These are phyloP conservation scores for Lagenaria siceraria DNA, from an alignment of 306 rosid genomes.

Conservation along the genomic window DNA sequence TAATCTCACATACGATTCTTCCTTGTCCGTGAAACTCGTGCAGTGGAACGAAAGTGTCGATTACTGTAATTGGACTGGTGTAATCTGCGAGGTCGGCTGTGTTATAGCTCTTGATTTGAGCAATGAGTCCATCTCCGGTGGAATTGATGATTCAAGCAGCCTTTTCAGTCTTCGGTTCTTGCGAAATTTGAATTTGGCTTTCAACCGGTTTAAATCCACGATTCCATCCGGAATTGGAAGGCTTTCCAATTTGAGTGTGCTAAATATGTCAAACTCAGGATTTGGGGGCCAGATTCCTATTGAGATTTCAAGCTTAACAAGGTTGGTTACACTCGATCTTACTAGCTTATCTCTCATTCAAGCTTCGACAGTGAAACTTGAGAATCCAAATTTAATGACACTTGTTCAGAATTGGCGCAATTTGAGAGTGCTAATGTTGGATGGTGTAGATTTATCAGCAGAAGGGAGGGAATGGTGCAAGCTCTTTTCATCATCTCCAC, in stretches of 20 bases:
- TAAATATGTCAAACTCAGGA: conserved; percentile 16
- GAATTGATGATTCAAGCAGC: conserved; percentile 1
- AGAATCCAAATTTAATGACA: conserved; percentile 7
- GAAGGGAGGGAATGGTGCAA: conserved; percentile 32
- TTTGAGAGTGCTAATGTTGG: conserved; percentile 25
- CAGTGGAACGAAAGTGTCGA: conserved; percentile 19
- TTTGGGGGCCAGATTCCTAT: conserved; percentile 3
- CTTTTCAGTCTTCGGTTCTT: conserved; percentile 15
- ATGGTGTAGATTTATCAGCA: conserved; percentile 31
- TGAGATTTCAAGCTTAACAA: conserved; percentile 5
- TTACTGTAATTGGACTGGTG: conserved; percentile 43
- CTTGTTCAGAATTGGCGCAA: conserved; percentile 12
- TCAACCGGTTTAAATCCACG: not conserved
- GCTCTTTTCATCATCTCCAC: conserved; percentile 14
- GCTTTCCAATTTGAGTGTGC: not conserved
- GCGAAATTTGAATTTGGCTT: conserved; percentile 8
- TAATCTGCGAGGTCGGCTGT: conserved; percentile 9
- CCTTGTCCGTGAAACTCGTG: conserved; percentile 9
- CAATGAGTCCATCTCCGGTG: not conserved
- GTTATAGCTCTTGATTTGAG: conserved; percentile 12
- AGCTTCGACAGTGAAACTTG: not conserved
- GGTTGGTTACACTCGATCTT: conserved; percentile 23
- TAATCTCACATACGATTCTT: not conserved
- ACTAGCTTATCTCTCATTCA: not conserved
- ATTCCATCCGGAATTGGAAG: conserved; percentile 6